Base-by-base conservation (phyloP, 306 rosid genomes). In the Trichosanthes truncata region DNA sequence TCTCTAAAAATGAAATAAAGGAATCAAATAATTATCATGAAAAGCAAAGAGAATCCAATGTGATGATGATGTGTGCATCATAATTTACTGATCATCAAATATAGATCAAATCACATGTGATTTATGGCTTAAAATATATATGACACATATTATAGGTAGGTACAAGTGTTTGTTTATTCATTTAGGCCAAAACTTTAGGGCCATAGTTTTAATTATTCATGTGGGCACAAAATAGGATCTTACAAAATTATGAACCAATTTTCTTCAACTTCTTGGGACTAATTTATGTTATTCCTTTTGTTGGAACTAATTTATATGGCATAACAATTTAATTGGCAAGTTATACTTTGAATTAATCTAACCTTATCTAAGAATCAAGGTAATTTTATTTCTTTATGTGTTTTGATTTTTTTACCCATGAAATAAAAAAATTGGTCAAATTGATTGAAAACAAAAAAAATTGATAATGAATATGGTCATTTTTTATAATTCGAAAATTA, bases 41-140 rank as follows among this genome's bases (percentile, higher is more conserved):
- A 38, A 43, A 71, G 11, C 33, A 71, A 45, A 71, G 36, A 71
- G 77, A 46, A 72, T 45, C 77, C 77, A 72, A 72, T 23, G 77
- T 72, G 40, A 43, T 40, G 56, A 61, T 61, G 68, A 61, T 71
- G 74, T 69, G 36, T 41, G 56, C 10, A 23, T 71, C 76, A 71
- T 72, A 26, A 45, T 72, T 72, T 72, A 38, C 6, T 72, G 38
- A 72, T 72, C 76, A 69, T 69, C 55, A 43, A 69, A 2, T 33
- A 17, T 33, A 63, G 45, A 63, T 33, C 77, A 25, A 46, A 4
- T 46, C 56, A 72, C 57, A 45, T 45, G 57, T 72, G 77, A 45
- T 23, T 18, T 63, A 7, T 63, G 45, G 45, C 71, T 63, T 31
- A 63, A 33, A 31, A 63, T 61, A 63, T 63, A 63, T 61, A 63